Conservation (phyloP, 2,329 filamentous ascomycete species). For the Allantophomopsis lycopodina region DNA sequence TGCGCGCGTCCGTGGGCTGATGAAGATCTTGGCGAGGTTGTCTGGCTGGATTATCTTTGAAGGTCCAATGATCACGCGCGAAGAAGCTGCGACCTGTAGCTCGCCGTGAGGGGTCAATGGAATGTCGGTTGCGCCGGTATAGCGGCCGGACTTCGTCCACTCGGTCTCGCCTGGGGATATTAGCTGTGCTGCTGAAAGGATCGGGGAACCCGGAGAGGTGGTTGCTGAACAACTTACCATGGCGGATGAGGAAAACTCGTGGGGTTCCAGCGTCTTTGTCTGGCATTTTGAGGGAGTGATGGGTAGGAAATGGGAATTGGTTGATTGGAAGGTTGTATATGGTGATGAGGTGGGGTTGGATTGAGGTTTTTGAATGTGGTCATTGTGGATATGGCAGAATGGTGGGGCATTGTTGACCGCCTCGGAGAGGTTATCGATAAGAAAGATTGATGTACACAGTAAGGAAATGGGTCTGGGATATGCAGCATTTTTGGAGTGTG, state of each 20-base stretch:
- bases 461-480: too few relatives aligned
- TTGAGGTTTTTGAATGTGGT: too few relatives aligned
- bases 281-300: conserved; percentile 13
- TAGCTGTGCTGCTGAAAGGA: not conserved
- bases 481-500: too few relatives aligned
- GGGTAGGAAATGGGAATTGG: too few relatives aligned
- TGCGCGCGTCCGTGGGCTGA: conserved; percentile 31
- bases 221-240: conserved; percentile 15
- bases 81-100: conserved; percentile 27
- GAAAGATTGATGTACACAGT: too few relatives aligned
- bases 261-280: conserved; percentile 21
- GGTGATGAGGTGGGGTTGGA: too few relatives aligned
- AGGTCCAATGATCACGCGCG: conserved; percentile 26
- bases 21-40: conserved; percentile 26
- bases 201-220: not conserved
- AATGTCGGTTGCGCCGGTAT: conserved; percentile 27
- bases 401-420: too few relatives aligned
- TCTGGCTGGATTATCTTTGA: conserved; percentile 32
- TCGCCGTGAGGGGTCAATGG: conserved; percentile 23
- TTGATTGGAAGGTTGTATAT: too few relatives aligned
- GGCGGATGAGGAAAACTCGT: conserved; percentile 24
- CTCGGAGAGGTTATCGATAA: too few relatives aligned
- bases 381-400: too few relatives aligned
- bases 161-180: conserved; percentile 25
- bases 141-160: conserved; percentile 31